Evolutionary conservation across 768 basidiomycete species (phyloP), one percentile per base, ranked within the genome.

Genomic region (Pleurotus tuoliensis): DNA sequence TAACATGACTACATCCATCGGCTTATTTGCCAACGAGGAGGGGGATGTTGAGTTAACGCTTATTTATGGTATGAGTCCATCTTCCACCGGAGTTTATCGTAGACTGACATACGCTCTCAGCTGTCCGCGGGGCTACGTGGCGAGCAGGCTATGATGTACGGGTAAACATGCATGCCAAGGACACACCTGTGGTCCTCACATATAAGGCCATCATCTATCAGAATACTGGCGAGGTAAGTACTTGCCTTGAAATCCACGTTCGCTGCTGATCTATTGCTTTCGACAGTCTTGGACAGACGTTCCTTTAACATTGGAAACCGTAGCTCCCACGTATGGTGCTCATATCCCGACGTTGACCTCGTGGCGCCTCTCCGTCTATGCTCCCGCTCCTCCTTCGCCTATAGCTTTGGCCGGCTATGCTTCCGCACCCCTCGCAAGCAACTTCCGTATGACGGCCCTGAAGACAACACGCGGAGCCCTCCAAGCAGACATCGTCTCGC

Each of bases 251-350:
- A 8, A 9, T 40, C 30, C 15, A 1, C 5, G 4, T 24, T 30
- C 25, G 4, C 5, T 16, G 9, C 24, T 37, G 43, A 34, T n/a
- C 12, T 15, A 24, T 11, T 40, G 2, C 20, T 47, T 48, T 16
- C 9, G 13, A 12, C 57, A 74, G 75, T 59, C 67, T 7, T 78
- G 77, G 76, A 63, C 63, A 3, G 68, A 76, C 41, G 70, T 74
- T 16, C 68, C 73, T 1, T 57, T 77, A 3, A 71, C 66, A 1
- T 65, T 78, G 2, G 73, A 77, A 53, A 77, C 77, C 0, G 69
- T 69, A 5, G 63, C 67, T 0, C 76, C 75, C 0, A 72, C 74
- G 5, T 76, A 71, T 52, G 70, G 70, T 8, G 51, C 73, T 5
- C 60, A 52, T 7, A 25, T 77, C 1, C 76, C 77, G 0, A 58